Conservation (phyloP, 257 asterid genomes). For the Plantago major region DNA sequence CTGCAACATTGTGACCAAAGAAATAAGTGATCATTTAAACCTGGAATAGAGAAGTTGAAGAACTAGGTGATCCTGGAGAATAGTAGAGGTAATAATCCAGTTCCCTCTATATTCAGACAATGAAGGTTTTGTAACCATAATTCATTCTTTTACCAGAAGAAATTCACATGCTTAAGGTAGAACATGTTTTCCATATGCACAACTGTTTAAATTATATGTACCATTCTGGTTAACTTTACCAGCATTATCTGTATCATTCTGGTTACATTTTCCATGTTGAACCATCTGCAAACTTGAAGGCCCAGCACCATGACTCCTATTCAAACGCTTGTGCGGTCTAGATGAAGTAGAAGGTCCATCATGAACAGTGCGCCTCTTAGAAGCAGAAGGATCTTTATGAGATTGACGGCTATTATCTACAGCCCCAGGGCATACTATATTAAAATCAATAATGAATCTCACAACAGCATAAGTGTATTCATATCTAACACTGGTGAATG, state of each 20-base stretch:
- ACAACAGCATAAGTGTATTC: constrained; percentile 1
- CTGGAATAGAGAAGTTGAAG: constrained; percentile 35
- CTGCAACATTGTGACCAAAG: constrained; percentile 31
- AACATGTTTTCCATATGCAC: constrained; percentile 32
- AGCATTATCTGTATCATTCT: constrained; percentile 20
- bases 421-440: constrained; percentile 7
- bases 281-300: constrained; percentile 35
- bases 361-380: constrained; percentile 34
- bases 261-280: neutral
- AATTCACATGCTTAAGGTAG: constrained; percentile 35
- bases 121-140: constrained; percentile 25
- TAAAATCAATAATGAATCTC: constrained; percentile 10
- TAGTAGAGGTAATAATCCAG: constrained; percentile 52
- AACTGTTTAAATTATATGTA: constrained; percentile 36
- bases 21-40: constrained; percentile 39
- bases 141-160: constrained; percentile 32
- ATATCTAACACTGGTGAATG: constrained; percentile 4
- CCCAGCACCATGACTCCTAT: constrained; percentile 33
- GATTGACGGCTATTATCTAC: constrained; percentile 37
- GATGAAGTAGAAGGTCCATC: constrained; percentile 34
- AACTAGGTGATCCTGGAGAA: constrained; percentile 36
- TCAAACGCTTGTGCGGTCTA: constrained; percentile 29
- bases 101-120: constrained; percentile 40
- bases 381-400: constrained; percentile 22
- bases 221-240: constrained; percentile 35